Evolutionary conservation across 192 early-diverging fungal species (phyloP), one percentile per base, ranked within the genome.

Genomic region (Coemansia sp.): DNA sequence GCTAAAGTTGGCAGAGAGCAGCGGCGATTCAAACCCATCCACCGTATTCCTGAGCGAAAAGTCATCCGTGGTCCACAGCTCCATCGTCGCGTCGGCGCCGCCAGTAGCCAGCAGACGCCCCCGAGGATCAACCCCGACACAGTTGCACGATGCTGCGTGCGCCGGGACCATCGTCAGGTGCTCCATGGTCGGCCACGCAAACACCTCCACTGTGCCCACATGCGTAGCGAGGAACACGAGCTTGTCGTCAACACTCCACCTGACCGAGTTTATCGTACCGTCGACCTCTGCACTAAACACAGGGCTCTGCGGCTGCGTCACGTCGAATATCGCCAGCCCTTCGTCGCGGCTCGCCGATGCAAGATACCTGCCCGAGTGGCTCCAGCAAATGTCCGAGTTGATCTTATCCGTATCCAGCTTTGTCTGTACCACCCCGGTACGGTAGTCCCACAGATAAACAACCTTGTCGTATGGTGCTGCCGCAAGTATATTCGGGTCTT

Each of bases 371-470:
- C 68, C 57, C 6, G 57, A 50, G 4, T 51, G 56, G 29, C 57
- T 64, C 68, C 68, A 72, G 45, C 49, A 37, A 10, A 72, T 50
- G 20, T 60, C 62, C 3, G 62, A 47, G 31, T 56, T 65, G 11
- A 26, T 14, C 9, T 51, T 43, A 7, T 34, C 35, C 0, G 68
- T 65, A 1, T 18, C 17, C 19, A 72, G 44, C 30, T 45, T 52
- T 7, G 37, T 27, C 5, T 17, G 10, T 12, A 56, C 38, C 22
- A 9, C 9, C 16, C 18, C 36, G 6, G 28, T 6, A 9, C 53
- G 44, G 37, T 65, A 56, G 41, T 72, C 68, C 68, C 68, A 72
- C 47, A 72, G 30, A 18, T 49, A 25, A 9, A 72, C 57, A 0
- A 32, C 18, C 28, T 60, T 64, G 16, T 72, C 68, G 50, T 54